A percentile compares a stretch with the other conserved stretches of the same genome.
These are phyloP conservation scores for Chrysophaeum taylorii DNA, from an alignment of 352 stramenopile species.

Conservation along the genomic window DNA sequence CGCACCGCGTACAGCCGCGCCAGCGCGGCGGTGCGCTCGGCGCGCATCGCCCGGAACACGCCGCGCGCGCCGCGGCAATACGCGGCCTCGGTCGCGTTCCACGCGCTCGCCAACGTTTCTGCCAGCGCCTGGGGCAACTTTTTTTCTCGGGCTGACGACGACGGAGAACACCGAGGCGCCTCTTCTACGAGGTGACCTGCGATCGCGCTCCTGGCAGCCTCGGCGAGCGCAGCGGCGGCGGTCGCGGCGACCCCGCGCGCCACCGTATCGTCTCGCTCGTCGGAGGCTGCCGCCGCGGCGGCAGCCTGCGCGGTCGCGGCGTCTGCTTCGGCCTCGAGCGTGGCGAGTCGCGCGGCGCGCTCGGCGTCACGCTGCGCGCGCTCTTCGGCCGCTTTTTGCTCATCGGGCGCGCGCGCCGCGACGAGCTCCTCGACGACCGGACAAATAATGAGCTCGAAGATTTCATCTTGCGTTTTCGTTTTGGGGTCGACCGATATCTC, in stretches of 20 bases:
- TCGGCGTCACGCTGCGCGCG: too few species aligned
- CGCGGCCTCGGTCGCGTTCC: constrained; percentile 19
- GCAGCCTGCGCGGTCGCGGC: too few species aligned
- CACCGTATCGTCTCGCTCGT: too few species aligned
- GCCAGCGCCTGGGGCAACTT: constrained; percentile 14
- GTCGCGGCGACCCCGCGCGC: too few species aligned
- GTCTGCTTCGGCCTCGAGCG: too few species aligned
- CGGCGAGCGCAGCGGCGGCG: too few species aligned
- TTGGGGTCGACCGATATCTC: constrained; percentile 16
- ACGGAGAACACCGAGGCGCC: too few species aligned
- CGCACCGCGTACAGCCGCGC: constrained; percentile 30
- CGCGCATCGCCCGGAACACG: constrained; percentile 29
- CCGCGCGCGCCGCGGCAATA: constrained; percentile 19
- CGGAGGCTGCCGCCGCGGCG: too few species aligned
- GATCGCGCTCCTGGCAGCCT: too few species aligned
- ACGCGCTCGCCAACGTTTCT: constrained; percentile 15
- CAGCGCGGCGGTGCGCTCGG: constrained; percentile 20
- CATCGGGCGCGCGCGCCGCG: neutral
- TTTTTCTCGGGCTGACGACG: too few species aligned
- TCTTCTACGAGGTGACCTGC: too few species aligned
- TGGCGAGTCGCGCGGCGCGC: too few species aligned
- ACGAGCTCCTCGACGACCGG: constrained; percentile 20
- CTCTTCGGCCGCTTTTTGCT: neutral
- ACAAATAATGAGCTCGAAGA: constrained; percentile 25
- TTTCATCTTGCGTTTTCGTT: constrained; percentile 21